A percentile compares a stretch with the other conserved stretches of the same genome.
These are phyloP conservation scores for Rhodotorula mucilaginosa DNA, from an alignment of 1,284 basidiomycete genomes.

Conservation along the genomic window DNA sequence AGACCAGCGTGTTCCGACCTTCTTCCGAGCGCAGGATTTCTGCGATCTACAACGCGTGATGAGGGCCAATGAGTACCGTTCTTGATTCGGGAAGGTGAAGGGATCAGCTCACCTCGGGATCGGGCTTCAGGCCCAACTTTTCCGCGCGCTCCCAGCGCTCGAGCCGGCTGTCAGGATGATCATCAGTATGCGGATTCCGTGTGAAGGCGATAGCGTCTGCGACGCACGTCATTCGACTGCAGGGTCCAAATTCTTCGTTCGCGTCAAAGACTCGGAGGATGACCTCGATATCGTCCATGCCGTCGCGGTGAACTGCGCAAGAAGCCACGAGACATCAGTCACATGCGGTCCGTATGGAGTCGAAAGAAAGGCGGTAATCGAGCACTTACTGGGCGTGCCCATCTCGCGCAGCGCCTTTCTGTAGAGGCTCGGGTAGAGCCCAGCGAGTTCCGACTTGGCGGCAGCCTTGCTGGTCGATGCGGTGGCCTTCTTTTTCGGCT, in stretches of 20 bases:
- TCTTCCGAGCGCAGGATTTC: slow-evolving; percentile 66
- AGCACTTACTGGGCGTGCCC: slow-evolving; percentile 62
- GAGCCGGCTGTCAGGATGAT: slow-evolving; percentile 4
- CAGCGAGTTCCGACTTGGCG: not conserved
- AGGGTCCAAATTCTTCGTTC: slow-evolving; percentile 48
- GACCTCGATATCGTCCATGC: slow-evolving; percentile 30
- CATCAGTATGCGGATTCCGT: too few relatives aligned
- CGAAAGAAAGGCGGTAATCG: not conserved
- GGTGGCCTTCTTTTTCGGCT: slow-evolving; percentile 8
- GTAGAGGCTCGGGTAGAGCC: slow-evolving; percentile 21
- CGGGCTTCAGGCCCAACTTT: slow-evolving; percentile 76
- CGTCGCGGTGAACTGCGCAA: slow-evolving; percentile 28
- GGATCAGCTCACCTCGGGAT: slow-evolving; percentile 62
- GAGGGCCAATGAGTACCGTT: not conserved
- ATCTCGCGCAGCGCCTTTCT: slow-evolving; percentile 57
- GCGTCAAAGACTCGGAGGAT: slow-evolving; percentile 29
- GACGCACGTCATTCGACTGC: slow-evolving; percentile 26
- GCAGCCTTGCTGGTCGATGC: not conserved
- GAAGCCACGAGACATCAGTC: not conserved
- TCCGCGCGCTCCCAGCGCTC: slow-evolving; percentile 85
- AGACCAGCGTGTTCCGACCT: slow-evolving; percentile 47
- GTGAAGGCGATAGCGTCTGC: too few relatives aligned
- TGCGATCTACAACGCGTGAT: slow-evolving; percentile 57
- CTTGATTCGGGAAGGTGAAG: not conserved
- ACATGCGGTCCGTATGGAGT: not conserved